phyloP scores from a whole-genome alignment of 208 protist genomes.

The Kentomonas sorsogonicus region DNA sequence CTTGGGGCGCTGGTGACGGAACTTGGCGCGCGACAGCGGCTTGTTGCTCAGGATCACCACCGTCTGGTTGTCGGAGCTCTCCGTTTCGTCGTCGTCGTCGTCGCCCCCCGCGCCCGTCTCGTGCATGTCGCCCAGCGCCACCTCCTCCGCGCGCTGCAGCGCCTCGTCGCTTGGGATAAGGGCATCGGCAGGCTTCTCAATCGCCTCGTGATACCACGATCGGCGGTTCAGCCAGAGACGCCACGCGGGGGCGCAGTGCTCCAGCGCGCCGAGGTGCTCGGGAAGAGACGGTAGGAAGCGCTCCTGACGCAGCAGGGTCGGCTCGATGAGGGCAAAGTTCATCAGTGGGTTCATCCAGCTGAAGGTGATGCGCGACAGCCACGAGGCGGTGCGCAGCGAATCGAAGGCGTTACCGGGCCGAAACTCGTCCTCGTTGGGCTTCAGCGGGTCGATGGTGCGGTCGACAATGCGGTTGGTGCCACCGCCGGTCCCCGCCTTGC shows the following conservation, averaged over 20 bases:
- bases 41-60: conserved; percentile 39
- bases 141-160: conserved; percentile 32
- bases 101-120: conserved; percentile 8
- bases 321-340: conserved; percentile 43
- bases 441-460: conserved; percentile 36
- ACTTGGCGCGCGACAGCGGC: conserved; percentile 31
- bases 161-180: conserved; percentile 42
- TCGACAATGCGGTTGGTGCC: conserved; percentile 19
- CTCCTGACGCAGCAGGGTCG: conserved; percentile 51
- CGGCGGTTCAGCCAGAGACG: conserved; percentile 50
- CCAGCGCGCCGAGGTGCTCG: conserved; percentile 33
- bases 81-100: conserved; percentile 29
- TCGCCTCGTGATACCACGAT: conserved; percentile 30
- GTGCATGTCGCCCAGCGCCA: conserved; percentile 18
- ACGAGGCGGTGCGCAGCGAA: conserved; percentile 35
- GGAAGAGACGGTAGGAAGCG: conserved; percentile 58
- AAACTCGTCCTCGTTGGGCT: conserved; percentile 50
- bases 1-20: conserved; percentile 34
- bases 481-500: too few species aligned
- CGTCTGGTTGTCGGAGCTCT: conserved; percentile 48
- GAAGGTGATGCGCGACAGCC: conserved; percentile 33
- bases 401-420: conserved; percentile 62
- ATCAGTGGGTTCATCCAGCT: conserved; percentile 66
- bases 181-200: conserved; percentile 29
- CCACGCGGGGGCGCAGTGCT: conserved; percentile 42